A percentile compares a stretch with the other conserved stretches of the same genome.
These are phyloP conservation scores for Coix lacrymajobi DNA, from an alignment of 176 grass and related monocot species.

Conservation along the genomic window DNA sequence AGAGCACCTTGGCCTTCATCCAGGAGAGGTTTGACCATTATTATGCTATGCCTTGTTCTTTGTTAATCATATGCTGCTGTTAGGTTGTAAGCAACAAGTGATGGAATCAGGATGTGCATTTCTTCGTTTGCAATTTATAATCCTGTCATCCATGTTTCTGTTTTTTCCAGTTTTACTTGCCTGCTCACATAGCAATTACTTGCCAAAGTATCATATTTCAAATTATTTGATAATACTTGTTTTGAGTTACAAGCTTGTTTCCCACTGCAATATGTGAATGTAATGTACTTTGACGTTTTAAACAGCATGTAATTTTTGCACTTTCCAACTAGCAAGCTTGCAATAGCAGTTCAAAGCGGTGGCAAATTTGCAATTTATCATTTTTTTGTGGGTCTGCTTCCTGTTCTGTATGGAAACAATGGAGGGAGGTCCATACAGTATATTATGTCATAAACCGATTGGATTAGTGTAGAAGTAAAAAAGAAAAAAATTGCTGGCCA, in stretches of 20 bases:
- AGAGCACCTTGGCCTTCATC: conserved; percentile 92
- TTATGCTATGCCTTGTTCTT: background rate
- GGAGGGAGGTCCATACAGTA: background rate
- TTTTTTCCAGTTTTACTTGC: background rate
- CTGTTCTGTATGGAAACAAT: background rate
- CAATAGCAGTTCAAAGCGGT: background rate
- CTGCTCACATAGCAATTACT: background rate
- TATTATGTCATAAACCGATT: background rate
- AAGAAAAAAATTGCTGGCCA: background rate
- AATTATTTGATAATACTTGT: background rate
- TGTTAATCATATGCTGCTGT: background rate
- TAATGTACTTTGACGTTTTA: background rate
- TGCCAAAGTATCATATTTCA: background rate
- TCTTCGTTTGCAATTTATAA: background rate
- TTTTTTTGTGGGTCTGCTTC: background rate
- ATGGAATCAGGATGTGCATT: conserved; percentile 15
- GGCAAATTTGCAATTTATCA: background rate
- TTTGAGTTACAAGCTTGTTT: background rate
- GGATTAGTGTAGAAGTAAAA: background rate
- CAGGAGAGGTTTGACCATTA: conserved; percentile 66
- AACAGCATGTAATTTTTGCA: background rate
- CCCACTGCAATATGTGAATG: background rate
- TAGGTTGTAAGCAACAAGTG: background rate
- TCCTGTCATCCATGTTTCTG: background rate
- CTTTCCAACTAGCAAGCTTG: background rate